A percentile compares a stretch with the other conserved stretches of the same genome.
phyloP scores from a whole-genome alignment of 495 filamentous ascomycete genomes.

The Immersiella caudata region DNA sequence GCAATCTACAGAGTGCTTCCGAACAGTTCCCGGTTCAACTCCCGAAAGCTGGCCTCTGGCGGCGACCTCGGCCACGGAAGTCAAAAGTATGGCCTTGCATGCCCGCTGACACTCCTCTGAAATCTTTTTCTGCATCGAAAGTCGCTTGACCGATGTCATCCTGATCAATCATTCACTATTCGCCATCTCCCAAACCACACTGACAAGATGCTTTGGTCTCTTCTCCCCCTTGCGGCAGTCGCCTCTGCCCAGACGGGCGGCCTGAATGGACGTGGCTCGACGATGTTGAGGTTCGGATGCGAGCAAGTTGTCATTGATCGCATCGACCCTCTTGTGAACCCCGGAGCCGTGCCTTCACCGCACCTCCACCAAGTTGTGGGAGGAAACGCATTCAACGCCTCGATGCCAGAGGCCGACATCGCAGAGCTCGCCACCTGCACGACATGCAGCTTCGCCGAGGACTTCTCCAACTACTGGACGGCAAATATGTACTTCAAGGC shows the following conservation, averaged over 20 bases:
- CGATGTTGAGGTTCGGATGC: conserved; percentile 27
- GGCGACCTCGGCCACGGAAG: not conserved
- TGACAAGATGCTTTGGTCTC: conserved; percentile 13
- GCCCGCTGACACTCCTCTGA: not conserved
- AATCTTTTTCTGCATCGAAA: not conserved
- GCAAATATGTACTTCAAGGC: conserved; percentile 44
- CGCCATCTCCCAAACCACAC: not conserved
- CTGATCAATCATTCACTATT: too few relatives aligned
- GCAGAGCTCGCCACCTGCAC: conserved; percentile 36
- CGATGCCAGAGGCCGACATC: conserved; percentile 37
- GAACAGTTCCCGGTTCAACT: too few relatives aligned
- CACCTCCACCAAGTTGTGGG: conserved; percentile 50
- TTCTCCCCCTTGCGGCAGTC: conserved; percentile 18
- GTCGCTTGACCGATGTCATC: not conserved
- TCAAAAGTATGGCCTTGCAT: not conserved
- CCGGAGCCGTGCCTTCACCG: conserved; percentile 33
- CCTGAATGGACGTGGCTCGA: conserved; percentile 12
- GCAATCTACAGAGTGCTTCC: not conserved
- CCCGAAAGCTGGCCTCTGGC: not conserved
- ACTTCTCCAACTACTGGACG: conserved; percentile 50
- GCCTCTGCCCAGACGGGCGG: conserved; percentile 10
- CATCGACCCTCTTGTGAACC: conserved; percentile 39
- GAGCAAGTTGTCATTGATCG: conserved; percentile 32
- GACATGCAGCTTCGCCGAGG: conserved; percentile 39
- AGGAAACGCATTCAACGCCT: conserved; percentile 41